These are phyloP conservation scores for Mariannaea sp. DNA, from an alignment of 2,329 filamentous ascomycete genomes.

Conservation along the genomic window DNA sequence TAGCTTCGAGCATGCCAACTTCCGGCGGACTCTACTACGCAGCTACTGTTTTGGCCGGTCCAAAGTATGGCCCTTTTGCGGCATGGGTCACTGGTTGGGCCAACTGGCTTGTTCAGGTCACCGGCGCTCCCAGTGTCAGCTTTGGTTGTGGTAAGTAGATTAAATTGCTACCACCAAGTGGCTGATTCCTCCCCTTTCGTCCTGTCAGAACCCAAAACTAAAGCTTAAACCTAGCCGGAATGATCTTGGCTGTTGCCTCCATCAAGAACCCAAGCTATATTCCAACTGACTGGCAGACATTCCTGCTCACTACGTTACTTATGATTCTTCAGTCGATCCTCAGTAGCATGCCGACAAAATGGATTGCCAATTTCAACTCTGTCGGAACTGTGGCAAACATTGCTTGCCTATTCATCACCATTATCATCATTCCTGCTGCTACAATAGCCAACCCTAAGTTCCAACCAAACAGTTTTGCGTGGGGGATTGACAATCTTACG, in stretches of 20 bases:
- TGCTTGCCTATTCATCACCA: constrained; percentile 17
- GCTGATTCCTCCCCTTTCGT: neutral
- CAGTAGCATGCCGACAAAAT: constrained; percentile 19
- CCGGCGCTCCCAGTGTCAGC: constrained; percentile 18
- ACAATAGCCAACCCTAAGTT: constrained; percentile 9
- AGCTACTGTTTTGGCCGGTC: constrained; percentile 15
- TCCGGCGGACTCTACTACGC: constrained; percentile 20
- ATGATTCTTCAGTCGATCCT: constrained; percentile 14
- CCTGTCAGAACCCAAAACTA: neutral
- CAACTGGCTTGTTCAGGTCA: constrained; percentile 22
- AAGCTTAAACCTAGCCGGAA: constrained; percentile 11
- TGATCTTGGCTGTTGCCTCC: constrained; percentile 17
- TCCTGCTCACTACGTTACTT: constrained; percentile 15
- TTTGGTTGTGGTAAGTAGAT: constrained; percentile 17
- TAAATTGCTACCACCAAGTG: neutral
- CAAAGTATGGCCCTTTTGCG: constrained; percentile 18
- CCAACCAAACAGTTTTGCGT: constrained; percentile 9
- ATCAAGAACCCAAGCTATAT: constrained; percentile 19
- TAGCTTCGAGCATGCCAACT: constrained; percentile 20
- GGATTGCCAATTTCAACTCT: constrained; percentile 21
- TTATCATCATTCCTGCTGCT: constrained; percentile 18
- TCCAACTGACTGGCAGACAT: constrained; percentile 20
- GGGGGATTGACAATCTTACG: constrained; percentile 16
- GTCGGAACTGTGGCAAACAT: constrained; percentile 16
- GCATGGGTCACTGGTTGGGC: constrained; percentile 21